A percentile compares a stretch with the other conserved stretches of the same genome.
phyloP scores from a whole-genome alignment of 371 early-diverging fungal genomes.

The Mucor mucedo region DNA sequence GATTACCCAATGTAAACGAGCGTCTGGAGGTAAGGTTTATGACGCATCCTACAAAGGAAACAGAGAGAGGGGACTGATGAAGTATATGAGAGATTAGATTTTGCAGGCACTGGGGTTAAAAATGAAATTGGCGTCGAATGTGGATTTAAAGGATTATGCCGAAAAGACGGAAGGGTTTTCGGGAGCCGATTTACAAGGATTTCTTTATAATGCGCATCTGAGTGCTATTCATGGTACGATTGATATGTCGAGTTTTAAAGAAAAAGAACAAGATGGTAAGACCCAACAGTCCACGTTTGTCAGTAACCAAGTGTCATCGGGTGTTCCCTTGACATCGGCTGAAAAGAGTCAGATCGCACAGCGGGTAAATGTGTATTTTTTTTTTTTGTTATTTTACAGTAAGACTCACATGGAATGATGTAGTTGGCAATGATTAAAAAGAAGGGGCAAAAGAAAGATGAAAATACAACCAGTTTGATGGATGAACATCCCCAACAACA shows the following conservation, averaged over 20 bases:
- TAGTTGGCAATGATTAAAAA: conserved; percentile 61
- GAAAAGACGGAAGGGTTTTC: conserved; percentile 77
- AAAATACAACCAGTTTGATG: background rate
- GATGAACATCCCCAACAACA: conserved; percentile 16
- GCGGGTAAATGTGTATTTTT: conserved; percentile 42
- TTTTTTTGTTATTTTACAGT: background rate
- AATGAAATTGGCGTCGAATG: conserved; percentile 63
- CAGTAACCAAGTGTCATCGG: conserved; percentile 7
- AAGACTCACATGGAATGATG: background rate
- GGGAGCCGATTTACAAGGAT: conserved; percentile 94
- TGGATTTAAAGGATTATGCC: conserved; percentile 68
- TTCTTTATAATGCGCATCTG: conserved; percentile 91
- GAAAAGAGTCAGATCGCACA: conserved; percentile 67
- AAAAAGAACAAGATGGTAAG: conserved; percentile 44
- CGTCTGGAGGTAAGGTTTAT: conserved; percentile 59
- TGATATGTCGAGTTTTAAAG: conserved; percentile 53
- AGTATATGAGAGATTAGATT: conserved; percentile 56
- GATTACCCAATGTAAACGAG: conserved; percentile 79
- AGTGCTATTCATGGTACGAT: conserved; percentile 84
- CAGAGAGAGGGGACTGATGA: background rate
- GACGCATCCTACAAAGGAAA: background rate
- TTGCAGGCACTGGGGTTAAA: conserved; percentile 67
- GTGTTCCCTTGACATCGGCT: conserved; percentile 58
- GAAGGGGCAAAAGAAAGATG: conserved; percentile 31
- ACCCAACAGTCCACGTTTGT: background rate